Conservation (phyloP, 2,329 filamentous ascomycete genomes). For the Aspergillus aculeatus region DNA sequence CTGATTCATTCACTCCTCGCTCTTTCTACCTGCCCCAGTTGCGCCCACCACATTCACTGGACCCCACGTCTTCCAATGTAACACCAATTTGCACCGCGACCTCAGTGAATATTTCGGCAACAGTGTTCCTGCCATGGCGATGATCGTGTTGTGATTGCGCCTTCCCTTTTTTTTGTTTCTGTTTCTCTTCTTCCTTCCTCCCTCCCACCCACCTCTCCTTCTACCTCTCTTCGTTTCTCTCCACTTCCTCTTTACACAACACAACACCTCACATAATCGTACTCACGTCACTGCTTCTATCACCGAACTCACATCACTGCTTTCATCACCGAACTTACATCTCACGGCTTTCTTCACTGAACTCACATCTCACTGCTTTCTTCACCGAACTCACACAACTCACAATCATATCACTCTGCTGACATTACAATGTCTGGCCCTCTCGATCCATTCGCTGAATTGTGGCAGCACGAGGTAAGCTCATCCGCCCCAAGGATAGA, state of each 20-base stretch:
- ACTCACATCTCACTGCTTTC: too few species aligned
- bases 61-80: not conserved
- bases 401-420: too few species aligned
- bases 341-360: too few species aligned
- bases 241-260: not conserved
- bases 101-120: not conserved
- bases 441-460: too few species aligned
- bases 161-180: not conserved
- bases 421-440: too few species aligned
- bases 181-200: not conserved
- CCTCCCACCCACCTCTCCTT: not conserved
- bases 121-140: not conserved
- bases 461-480: too few species aligned
- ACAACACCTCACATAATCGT: not conserved
- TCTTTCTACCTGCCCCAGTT: not conserved
- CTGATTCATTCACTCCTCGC: not conserved
- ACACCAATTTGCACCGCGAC: not conserved
- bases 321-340: too few species aligned
- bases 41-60: not conserved
- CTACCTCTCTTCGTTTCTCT: not conserved
- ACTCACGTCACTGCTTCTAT: too few species aligned
- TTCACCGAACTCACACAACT: too few species aligned
- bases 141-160: not conserved
- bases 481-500: too few species aligned
- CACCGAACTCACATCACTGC: too few species aligned